Evolutionary conservation across 805 yeast genomes (phyloP).

Genomic region (Monosporozyma yasuniensis): DNA sequence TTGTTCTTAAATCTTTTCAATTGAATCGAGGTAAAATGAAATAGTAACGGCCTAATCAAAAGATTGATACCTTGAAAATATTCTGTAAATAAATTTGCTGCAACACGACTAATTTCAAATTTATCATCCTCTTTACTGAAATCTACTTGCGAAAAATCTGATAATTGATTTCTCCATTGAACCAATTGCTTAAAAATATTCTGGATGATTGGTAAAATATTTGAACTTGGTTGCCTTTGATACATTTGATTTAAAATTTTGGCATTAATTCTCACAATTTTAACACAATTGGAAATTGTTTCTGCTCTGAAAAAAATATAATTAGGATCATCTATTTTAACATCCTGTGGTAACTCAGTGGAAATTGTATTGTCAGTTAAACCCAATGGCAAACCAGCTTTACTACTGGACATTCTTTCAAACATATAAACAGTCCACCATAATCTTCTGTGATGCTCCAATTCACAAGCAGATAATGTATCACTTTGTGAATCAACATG

Average conservation of each 20-base stretch:
- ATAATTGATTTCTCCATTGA: constrained; percentile 59
- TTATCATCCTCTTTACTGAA: constrained; percentile 29
- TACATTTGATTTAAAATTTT: constrained; percentile 59
- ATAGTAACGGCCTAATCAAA: constrained; percentile 67
- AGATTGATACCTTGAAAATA: constrained; percentile 75
- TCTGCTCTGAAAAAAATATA: constrained; percentile 75
- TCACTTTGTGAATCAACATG: constrained; percentile 77
- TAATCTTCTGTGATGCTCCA: constrained; percentile 72
- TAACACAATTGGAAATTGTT: constrained; percentile 65
- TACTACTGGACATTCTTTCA: constrained; percentile 76
- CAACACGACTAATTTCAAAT: constrained; percentile 52
- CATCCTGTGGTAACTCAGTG: constrained; percentile 65
- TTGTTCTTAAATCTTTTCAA: constrained; percentile 40
- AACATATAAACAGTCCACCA: constrained; percentile 85
- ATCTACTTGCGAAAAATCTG: constrained; percentile 56
- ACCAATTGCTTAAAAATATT: constrained; percentile 58
- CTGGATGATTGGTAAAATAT: constrained; percentile 64
- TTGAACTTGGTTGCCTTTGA: constrained; percentile 68
- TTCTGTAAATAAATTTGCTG: constrained; percentile 71
- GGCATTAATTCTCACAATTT: constrained; percentile 71
- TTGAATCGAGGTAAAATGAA: constrained; percentile 66
- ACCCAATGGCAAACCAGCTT: constrained; percentile 71
- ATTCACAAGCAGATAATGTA: constrained; percentile 53
- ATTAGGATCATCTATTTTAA: constrained; percentile 56
- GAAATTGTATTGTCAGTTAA: constrained; percentile 77